Conservation (phyloP, 75 land plant genomes). For the Isoetes taiwanensis region DNA sequence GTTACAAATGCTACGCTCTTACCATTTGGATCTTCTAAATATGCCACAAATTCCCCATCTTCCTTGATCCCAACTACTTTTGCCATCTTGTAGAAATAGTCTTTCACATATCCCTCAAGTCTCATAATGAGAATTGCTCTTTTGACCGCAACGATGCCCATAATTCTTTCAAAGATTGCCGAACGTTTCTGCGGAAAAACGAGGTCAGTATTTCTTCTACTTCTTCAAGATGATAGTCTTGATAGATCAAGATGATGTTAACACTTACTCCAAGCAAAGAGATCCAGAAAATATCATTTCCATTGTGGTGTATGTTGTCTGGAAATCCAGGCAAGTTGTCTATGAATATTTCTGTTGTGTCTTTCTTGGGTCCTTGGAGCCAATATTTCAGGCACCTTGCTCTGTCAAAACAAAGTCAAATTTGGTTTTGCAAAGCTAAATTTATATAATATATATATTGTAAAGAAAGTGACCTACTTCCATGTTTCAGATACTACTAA, state of each 20-base stretch:
- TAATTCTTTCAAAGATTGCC: no score
- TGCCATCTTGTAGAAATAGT: no score
- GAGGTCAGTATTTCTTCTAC: no score
- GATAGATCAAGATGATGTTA: no score
- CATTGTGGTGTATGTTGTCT: constrained; percentile 51
- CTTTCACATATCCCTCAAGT: no score
- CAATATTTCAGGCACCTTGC: constrained; percentile 36
- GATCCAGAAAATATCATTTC: constrained; percentile 46
- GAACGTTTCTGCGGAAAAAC: no score
- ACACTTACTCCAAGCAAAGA: constrained; percentile 16
- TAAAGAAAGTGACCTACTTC: constrained; percentile 17
- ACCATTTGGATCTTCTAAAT: constrained; percentile 44
- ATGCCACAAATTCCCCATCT: constrained; percentile 31
- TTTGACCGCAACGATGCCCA: no score
- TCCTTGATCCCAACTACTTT: constrained; percentile 37
- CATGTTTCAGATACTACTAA: constrained; percentile 46
- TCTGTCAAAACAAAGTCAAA: constrained; percentile 16
- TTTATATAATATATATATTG: no score
- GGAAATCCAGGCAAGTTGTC: constrained; percentile 53
- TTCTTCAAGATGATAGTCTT: no score
- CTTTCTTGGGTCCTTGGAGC: constrained; percentile 40
- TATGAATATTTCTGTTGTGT: constrained; percentile 33
- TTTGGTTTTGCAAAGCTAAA: not conserved
- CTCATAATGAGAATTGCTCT: no score
- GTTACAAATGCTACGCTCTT: constrained; percentile 43